Evolutionary conservation across 169 alveolate genomes (phyloP).

Genomic region (Eimeria tenella): DNA sequence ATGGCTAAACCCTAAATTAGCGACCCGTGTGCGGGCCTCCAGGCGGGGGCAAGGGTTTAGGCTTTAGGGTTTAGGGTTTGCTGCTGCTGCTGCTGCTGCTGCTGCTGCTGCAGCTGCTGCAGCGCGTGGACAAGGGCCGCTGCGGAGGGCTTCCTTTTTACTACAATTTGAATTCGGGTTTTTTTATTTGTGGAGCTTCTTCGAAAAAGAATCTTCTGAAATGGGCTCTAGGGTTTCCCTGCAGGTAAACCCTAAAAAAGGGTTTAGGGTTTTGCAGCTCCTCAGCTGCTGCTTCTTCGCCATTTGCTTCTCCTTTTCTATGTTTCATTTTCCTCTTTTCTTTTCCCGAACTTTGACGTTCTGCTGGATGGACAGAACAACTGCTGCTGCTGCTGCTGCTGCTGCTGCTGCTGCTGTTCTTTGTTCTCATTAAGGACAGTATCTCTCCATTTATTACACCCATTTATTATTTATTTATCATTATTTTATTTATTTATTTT

Average conservation of each 20-base stretch:
- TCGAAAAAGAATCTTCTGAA: constrained; percentile 84
- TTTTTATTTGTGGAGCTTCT: constrained; percentile 89
- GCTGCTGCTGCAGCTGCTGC: constrained; percentile 84
- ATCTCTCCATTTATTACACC: background rate
- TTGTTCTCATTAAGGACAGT: too few relatives aligned
- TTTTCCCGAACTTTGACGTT: too few relatives aligned
- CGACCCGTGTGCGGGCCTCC: too few relatives aligned
- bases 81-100: too few relatives aligned
- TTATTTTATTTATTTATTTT: background rate
- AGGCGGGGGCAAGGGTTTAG: background rate
- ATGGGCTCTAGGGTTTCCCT: constrained; percentile 85
- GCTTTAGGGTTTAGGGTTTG: background rate
- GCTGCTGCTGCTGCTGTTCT: too few relatives aligned
- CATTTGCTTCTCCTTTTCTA: too few relatives aligned
- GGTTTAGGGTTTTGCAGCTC: too few relatives aligned
- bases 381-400: too few relatives aligned
- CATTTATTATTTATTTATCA: background rate
- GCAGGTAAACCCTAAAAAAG: constrained; percentile 78
- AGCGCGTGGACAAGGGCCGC: constrained; percentile 82
- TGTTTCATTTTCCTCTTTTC: too few relatives aligned
- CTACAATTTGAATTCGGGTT: constrained; percentile 85
- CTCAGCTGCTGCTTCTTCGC: too few relatives aligned
- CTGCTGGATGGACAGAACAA: too few relatives aligned
- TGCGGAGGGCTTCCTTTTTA: constrained; percentile 92
- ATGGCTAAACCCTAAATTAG: too few relatives aligned